Evolutionary conservation across 805 yeast species (phyloP), one percentile per base, ranked within the genome.

Genomic region (Yamadazyma tumulicola): DNA sequence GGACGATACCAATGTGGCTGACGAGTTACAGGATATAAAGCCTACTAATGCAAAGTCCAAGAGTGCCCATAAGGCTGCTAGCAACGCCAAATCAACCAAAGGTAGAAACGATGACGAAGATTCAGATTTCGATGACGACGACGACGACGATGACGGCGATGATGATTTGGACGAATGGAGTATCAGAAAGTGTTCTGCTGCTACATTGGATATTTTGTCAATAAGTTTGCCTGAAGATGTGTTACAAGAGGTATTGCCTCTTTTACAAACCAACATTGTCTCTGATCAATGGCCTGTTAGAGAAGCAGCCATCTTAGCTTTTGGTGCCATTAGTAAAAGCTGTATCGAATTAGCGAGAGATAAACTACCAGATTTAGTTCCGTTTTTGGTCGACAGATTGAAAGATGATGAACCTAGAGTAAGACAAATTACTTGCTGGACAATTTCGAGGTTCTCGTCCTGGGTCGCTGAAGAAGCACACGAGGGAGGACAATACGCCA

Each of bases 351-450:
- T 75, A 34, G 79, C 88, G 4, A 60, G 79, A 14, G 77, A 76
- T 26, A 84, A 84, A 47, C 64, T 93, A 26, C 95, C 96, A 2
- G 74, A 79, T 19, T 64, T 93, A 30, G 79, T 91, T 21, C 96
- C 96, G 23, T 88, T 81, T 53, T 67, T 93, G 41, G 88, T 88
- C 18, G 86, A 87, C 38, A 70, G 94, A 49, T 62, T 89, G 39
- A 68, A 69, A 35, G 97, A 89, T 55, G 49, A 58, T 4, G 82
- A 88, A 59, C 81, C 95, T 6, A 75, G 95, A 14, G 95, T 93
- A 4, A 74, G 97, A 46, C 95, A 87, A 57, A 93, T 93, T 34
- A 67, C 96, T 0, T 91, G 97, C 64, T 93, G 98, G 98, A 85
- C 97, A 0, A 63, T 93, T 29, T 82, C 95, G 28, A 72, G 97